phyloP scores from a whole-genome alignment of 2,329 filamentous ascomycete genomes.

The Claviceps arundinis region DNA sequence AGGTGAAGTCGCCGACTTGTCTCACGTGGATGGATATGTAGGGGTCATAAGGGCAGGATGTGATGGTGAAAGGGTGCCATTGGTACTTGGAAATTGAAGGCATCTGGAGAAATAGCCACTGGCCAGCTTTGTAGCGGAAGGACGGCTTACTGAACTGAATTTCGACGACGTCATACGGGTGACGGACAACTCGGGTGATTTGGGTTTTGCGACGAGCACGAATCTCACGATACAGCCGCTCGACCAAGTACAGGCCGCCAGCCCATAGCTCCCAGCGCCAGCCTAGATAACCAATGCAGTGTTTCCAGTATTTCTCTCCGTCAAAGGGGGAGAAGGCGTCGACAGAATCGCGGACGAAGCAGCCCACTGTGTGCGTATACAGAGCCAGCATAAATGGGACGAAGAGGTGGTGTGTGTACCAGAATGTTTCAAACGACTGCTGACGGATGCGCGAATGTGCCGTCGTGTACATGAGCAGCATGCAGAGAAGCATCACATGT shows the following conservation, averaged over 20 bases:
- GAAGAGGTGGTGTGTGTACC: conserved; percentile 99
- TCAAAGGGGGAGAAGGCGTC: conserved; percentile 72
- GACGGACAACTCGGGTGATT: conserved; percentile 87
- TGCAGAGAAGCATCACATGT: conserved; percentile 97
- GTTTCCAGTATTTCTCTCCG: conserved; percentile 68
- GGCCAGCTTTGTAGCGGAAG: conserved; percentile 95
- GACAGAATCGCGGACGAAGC: conserved; percentile 79
- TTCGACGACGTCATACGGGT: conserved; percentile 94
- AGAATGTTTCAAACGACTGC: conserved; percentile 96
- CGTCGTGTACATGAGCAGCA: conserved; percentile 96
- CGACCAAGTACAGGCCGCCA: conserved; percentile 71
- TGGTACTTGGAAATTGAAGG: conserved; percentile 79
- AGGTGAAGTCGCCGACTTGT: conserved; percentile 93
- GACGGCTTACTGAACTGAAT: conserved; percentile 94
- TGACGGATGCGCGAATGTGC: conserved; percentile 87
- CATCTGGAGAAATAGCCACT: conserved; percentile 95
- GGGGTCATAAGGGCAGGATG: conserved; percentile 89
- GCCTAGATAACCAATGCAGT: conserved; percentile 89
- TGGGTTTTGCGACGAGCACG: conserved; percentile 70
- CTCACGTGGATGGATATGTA: conserved; percentile 92
- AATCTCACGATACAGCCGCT: conserved; percentile 85
- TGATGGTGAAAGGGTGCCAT: conserved; percentile 99
- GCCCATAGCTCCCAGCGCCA: conserved; percentile 94
- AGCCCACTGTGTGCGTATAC: conserved; percentile 91
- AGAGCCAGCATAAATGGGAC: conserved; percentile 87